Base-by-base conservation (phyloP, 331 rosid species). In the Telfairia occidentalis region DNA sequence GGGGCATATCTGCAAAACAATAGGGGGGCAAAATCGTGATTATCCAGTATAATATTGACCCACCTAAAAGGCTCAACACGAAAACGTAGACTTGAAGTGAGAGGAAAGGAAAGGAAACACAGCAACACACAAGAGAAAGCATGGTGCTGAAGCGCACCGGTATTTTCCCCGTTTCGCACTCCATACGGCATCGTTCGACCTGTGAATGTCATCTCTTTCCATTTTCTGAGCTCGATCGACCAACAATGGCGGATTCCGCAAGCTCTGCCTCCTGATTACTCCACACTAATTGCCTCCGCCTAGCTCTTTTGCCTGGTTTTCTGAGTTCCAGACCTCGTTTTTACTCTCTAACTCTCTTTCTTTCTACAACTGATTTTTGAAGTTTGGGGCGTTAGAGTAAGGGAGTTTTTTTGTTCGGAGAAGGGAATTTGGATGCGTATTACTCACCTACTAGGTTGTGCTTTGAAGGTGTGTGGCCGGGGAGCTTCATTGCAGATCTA, bases 71-170 rank as follows among this genome's bases (percentile, higher is more conserved):
- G 76, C 85, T 40, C 81, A 43, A 63, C 83, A 80, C 80, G 82
- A 77, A 66, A 85, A 79, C 86, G 86, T 81, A 75, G 80, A 48
- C 86, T 87, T 83, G n/a, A 81, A 87, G 84, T 65, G 90, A 86
- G 82, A 37, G 88, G 83, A 73, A 80, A 73, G 43, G 52, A 77
- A 30, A 60, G 55, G 21, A 67, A 79, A 34, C 28, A 63, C 46
- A 63, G 71, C 48, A 19, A 21, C 48, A 21, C 48, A 19, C 46
- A 16, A 49, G 23, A 52, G 28, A 35, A 55, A 12, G 26, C 69
- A 30, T 64, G 48, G 71, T 64, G 43, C 29, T 1, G 19, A 38
- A 37, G 3, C 32, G 2, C 73, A 66, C 71, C 18, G 49, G 49
- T 79, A 71, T 71, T 50, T 77, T 79, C 75, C 81, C 88, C 78